phyloP scores from a whole-genome alignment of 306 rosid species.

The Heteromeles arbutifolia region DNA sequence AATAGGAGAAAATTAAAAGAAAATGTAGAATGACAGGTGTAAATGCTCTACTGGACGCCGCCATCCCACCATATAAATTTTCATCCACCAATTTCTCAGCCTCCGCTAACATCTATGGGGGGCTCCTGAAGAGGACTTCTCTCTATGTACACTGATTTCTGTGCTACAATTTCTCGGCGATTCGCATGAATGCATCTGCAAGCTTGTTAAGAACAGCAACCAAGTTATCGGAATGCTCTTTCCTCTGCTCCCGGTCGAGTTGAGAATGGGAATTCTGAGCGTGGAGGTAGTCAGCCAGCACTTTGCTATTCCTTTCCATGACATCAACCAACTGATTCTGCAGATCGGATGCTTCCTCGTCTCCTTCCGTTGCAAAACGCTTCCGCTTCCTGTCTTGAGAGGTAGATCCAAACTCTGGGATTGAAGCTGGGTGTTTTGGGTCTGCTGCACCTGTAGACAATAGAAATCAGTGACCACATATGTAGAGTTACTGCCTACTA shows the following conservation, averaged over 20 bases:
- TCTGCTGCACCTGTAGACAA: constrained; percentile 37
- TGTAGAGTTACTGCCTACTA: not conserved
- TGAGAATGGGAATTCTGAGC: constrained; percentile 70
- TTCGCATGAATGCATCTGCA: constrained; percentile 85
- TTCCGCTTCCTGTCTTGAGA: constrained; percentile 80
- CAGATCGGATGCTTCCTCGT: constrained; percentile 42
- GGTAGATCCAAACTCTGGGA: constrained; percentile 69
- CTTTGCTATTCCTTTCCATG: constrained; percentile 73
- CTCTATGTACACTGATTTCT: constrained; percentile 55
- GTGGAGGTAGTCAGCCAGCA: constrained; percentile 64
- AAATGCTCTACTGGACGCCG: constrained; percentile 26
- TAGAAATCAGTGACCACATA: not conserved
- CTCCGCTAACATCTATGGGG: constrained; percentile 31
- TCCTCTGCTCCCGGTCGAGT: constrained; percentile 79
- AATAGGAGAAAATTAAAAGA: not conserved
- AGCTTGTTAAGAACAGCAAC: constrained; percentile 88
- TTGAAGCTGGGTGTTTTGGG: constrained; percentile 46
- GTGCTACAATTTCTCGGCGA: constrained; percentile 80
- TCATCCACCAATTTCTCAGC: constrained; percentile 13
- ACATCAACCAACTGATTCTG: constrained; percentile 71
- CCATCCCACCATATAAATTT: constrained; percentile 2
- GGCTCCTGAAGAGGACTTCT: constrained; percentile 21
- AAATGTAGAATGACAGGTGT: not conserved
- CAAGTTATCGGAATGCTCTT: constrained; percentile 53
- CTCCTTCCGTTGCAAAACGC: constrained; percentile 43